Evolutionary conservation across 2,329 filamentous ascomycete species (phyloP).

Genomic region (Byssochlamys sp.): DNA sequence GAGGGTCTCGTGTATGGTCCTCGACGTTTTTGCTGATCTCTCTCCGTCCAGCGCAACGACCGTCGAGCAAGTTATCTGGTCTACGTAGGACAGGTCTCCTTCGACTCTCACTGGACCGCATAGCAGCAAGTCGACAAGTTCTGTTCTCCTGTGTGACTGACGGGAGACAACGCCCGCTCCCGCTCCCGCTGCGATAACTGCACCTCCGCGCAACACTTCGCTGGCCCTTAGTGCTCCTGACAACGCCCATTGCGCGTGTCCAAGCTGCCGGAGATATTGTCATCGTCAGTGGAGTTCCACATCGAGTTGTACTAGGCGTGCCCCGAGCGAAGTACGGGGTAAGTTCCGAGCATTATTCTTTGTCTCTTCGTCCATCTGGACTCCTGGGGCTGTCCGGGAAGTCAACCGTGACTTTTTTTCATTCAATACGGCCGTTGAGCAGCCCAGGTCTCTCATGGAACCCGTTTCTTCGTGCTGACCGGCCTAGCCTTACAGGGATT

Average conservation of each 20-base stretch:
- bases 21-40: not conserved
- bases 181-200: not conserved
- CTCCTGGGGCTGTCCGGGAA: not conserved
- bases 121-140: not conserved
- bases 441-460: not conserved
- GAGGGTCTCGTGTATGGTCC: not conserved
- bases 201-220: not conserved
- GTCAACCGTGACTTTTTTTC: not conserved
- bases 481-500: not conserved
- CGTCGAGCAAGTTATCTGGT: not conserved
- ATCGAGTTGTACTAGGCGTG: not conserved
- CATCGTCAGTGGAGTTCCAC: not conserved
- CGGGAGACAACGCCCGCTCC: not conserved
- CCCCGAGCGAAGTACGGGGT: not conserved
- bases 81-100: not conserved
- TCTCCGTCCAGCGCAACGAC: not conserved
- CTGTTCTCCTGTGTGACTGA: not conserved
- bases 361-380: not conserved
- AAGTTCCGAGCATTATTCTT: not conserved
- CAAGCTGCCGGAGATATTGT: not conserved
- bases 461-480: not conserved
- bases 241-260: not conserved
- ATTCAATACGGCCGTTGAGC: not conserved
- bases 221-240: not conserved
- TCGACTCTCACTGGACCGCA: not conserved